Evolutionary conservation across 192 early-diverging fungal genomes (phyloP), one percentile per base, ranked within the genome.

Genomic region (Powellomyces hirtus): DNA sequence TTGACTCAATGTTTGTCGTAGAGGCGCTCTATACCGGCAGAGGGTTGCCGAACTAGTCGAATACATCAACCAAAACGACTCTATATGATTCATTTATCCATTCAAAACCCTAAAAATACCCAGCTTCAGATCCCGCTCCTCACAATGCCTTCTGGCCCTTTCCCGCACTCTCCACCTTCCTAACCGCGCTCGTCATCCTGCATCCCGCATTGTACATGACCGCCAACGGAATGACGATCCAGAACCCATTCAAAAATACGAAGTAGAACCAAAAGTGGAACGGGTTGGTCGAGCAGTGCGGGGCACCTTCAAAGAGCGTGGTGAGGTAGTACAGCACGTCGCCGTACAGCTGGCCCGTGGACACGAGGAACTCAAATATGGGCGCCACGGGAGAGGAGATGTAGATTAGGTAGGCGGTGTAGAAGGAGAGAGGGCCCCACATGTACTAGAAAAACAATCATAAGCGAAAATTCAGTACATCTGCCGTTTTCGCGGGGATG

Each of bases 231-330:
- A 93, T 77, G 11, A 95, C 57, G 56, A 94, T 85, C 96, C 96
- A 98, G 16, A 89, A 80, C 18, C 75, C 57, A 77, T 98, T 98
- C 68, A 95, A 77, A 34, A 83, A 75, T 4, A 88, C 82, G 82
- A 98, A 96, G 85, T 98, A 98, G 58, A 90, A 84, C 81, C 87
- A 95, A 69, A 89, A 94, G 81, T 98, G 94, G 74, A 84, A 79
- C 8, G 92, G 86, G 63, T 88, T 81, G 5, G 92, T 90, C 42
- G 79, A 84, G 22, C 87, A 88, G 74, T 93, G 86, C 8, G 73
- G 73, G 65, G 78, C 78, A 31, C 63, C 70, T 3, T 83, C 81
- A 22, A 79, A 38, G 26, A 82, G 58, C 62, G 85, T 83, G 14
- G 91, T 92, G 14, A 79, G 46, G 73, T 90, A 91, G 74, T 98